Evolutionary conservation across 1,139 yeast genomes (phyloP).

Genomic region (Taphrina sp.): DNA sequence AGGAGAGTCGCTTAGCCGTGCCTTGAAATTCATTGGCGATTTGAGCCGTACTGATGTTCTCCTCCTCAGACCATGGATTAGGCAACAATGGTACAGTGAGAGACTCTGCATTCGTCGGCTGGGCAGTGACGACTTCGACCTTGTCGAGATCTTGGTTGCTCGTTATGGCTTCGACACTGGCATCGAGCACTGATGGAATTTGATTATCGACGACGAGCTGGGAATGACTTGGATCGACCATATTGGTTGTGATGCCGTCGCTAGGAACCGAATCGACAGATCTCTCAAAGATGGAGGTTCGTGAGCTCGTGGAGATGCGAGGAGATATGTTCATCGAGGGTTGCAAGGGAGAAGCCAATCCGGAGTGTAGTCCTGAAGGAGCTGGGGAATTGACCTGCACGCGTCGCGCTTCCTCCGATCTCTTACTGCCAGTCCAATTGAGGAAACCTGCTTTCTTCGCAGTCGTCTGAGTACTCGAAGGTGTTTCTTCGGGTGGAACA

Average conservation of each 20-base stretch:
- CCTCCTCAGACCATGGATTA: constrained; percentile 31
- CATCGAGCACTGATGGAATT: constrained; percentile 33
- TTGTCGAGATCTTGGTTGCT: constrained; percentile 30
- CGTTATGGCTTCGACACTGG: constrained; percentile 33
- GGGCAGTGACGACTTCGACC: constrained; percentile 31
- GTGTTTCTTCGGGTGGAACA: neutral
- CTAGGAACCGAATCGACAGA: constrained; percentile 13
- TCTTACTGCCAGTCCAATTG: constrained; percentile 10
- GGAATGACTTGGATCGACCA: constrained; percentile 20
- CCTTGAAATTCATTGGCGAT: constrained; percentile 7
- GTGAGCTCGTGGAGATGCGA: constrained; percentile 22
- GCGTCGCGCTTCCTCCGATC: neutral
- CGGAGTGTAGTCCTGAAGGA: constrained; percentile 1
- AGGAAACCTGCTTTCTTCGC: neutral
- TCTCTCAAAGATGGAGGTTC: constrained; percentile 27
- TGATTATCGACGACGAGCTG: constrained; percentile 32
- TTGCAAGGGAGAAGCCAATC: constrained; percentile 17
- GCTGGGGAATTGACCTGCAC: too few species aligned
- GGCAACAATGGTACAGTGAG: constrained; percentile 12
- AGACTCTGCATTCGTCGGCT: constrained; percentile 9
- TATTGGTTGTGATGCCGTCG: neutral
- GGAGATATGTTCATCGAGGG: constrained; percentile 13
- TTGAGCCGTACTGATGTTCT: constrained; percentile 21
- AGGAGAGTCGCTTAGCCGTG: constrained; percentile 30
- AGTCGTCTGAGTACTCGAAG: neutral